These are phyloP conservation scores for Ophiostoma sp. DNA, from an alignment of 2,329 filamentous ascomycete genomes.

Conservation along the genomic window DNA sequence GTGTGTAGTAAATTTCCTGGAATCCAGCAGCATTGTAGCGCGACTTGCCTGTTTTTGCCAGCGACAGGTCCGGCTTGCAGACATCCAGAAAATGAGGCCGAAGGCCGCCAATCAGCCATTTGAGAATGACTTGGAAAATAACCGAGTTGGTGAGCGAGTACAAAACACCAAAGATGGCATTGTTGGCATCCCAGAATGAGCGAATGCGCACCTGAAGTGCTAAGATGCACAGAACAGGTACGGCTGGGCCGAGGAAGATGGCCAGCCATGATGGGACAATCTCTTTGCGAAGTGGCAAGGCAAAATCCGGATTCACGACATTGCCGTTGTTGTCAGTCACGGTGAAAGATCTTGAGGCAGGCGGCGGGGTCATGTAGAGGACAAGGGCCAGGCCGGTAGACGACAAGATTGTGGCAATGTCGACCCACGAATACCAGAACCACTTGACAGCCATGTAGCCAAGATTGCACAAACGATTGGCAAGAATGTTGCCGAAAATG, in stretches of 20 bases:
- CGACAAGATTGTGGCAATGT: conserved; percentile 10
- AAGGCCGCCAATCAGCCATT: conserved; percentile 67
- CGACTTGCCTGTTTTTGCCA: conserved; percentile 34
- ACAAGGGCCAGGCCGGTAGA: conserved; percentile 3
- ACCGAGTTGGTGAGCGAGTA: conserved; percentile 65
- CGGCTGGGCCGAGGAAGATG: conserved; percentile 57
- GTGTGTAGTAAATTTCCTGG: conserved; percentile 60
- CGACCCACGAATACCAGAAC: conserved; percentile 14
- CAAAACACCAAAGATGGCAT: conserved; percentile 62
- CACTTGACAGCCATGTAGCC: not conserved
- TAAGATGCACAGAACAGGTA: conserved; percentile 61
- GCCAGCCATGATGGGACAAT: conserved; percentile 68
- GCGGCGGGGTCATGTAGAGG: conserved; percentile 59
- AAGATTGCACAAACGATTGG: not conserved
- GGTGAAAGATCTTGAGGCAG: conserved; percentile 63
- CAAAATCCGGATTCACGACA: conserved; percentile 64
- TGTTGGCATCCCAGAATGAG: conserved; percentile 67
- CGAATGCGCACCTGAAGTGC: conserved; percentile 62
- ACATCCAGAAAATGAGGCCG: conserved; percentile 68
- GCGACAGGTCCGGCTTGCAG: conserved; percentile 56
- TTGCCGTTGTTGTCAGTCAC: conserved; percentile 62
- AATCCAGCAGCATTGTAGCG: conserved; percentile 45
- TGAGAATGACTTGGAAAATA: conserved; percentile 73
- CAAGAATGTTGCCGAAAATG: not conserved
- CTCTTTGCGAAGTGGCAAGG: conserved; percentile 64